Percentiles rank a stretch among this genome's conserved stretches.
These are phyloP conservation scores for Cercospora sp. DNA, from an alignment of 2,329 filamentous ascomycete species.

Conservation along the genomic window DNA sequence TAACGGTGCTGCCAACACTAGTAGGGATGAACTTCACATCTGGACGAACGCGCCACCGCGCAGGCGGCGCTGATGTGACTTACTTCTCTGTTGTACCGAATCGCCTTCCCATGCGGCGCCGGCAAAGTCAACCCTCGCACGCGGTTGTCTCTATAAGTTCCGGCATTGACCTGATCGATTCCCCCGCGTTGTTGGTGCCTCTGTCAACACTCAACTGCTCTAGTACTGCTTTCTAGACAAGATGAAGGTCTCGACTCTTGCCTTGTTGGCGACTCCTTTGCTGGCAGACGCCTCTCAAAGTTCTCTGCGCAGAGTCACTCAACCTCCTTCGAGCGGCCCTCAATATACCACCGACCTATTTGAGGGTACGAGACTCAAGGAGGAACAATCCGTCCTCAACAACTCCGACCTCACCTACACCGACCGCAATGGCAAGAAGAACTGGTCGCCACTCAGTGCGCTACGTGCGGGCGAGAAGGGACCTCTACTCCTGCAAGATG, in stretches of 20 bases:
- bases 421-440: slow-evolving; percentile 32
- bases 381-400: slow-evolving; percentile 31
- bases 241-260: slow-evolving; percentile 21
- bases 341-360: slow-evolving; percentile 33
- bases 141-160: neutral
- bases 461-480: slow-evolving; percentile 56
- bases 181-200: neutral
- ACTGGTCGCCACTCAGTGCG: slow-evolving; percentile 35
- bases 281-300: slow-evolving; percentile 17
- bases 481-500: slow-evolving; percentile 63
- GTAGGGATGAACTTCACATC: neutral
- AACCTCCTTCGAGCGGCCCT: slow-evolving; percentile 8
- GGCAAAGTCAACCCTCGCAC: neutral
- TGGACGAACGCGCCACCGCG: neutral
- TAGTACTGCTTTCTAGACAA: neutral
- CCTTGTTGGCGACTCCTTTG: slow-evolving; percentile 17
- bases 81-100: neutral
- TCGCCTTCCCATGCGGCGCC: neutral
- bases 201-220: neutral
- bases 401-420: slow-evolving; percentile 36
- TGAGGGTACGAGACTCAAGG: slow-evolving; percentile 31
- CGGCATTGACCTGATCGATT: neutral
- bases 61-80: neutral
- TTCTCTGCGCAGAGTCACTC: slow-evolving; percentile 20
- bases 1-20: neutral